A percentile compares a stretch with the other conserved stretches of the same genome.
These are phyloP conservation scores for Crucibulum parvulum DNA, from an alignment of 1,284 basidiomycete species.

Conservation along the genomic window DNA sequence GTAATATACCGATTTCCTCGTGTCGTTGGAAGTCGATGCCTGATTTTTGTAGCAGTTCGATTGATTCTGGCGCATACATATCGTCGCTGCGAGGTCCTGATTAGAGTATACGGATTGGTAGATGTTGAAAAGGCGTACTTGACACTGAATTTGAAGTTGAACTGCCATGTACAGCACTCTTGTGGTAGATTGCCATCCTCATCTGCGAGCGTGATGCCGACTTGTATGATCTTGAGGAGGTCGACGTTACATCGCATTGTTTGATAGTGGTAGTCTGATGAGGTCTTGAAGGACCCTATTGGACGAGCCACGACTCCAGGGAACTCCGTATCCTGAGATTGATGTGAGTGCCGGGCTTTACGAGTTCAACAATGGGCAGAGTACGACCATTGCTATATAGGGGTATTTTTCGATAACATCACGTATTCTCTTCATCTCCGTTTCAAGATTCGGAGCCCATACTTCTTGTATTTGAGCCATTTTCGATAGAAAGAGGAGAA, in stretches of 20 bases:
- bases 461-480: conserved; percentile 90
- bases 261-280: conserved; percentile 99
- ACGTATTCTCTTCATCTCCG: conserved; percentile 90
- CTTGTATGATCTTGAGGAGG: conserved; percentile 96
- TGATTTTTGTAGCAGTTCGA: conserved; percentile 93
- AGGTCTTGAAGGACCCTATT: conserved; percentile 95
- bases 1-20: conserved; percentile 90
- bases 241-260: conserved; percentile 99
- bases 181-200: conserved; percentile 91
- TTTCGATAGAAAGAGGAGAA: neutral
- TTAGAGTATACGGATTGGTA: neutral
- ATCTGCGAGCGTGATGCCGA: conserved; percentile 94
- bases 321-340: conserved; percentile 92
- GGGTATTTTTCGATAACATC: conserved; percentile 91
- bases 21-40: conserved; percentile 97
- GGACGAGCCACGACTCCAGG: conserved; percentile 98
- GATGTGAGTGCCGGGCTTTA: conserved; percentile 20
- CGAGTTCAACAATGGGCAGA: conserved; percentile 17
- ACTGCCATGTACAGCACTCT: conserved; percentile 97
- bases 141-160: conserved; percentile 96
- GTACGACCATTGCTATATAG: conserved; percentile 91
- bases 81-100: conserved; percentile 72
- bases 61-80: conserved; percentile 98
- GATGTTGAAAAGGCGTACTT: conserved; percentile 61
- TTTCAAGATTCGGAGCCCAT: conserved; percentile 93